Conservation (phyloP, 2,329 filamentous ascomycete species). For the Phialophora tarda region DNA sequence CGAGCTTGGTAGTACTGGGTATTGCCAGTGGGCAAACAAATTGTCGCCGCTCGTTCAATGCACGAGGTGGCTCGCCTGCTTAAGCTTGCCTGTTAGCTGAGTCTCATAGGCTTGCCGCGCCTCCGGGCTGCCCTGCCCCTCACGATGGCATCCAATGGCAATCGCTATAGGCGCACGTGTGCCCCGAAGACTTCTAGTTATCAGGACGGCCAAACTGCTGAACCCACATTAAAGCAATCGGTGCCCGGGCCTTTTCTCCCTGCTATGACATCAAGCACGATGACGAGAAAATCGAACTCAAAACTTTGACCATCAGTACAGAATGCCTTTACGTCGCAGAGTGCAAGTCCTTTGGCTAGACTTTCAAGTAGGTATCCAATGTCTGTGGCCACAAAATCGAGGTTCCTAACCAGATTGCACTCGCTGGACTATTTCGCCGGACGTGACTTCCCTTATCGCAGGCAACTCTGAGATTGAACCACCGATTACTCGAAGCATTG, state of each 20-base stretch:
- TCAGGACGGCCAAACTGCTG: not conserved
- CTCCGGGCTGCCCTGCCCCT: not conserved
- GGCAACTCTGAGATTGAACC: not conserved
- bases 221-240: not conserved
- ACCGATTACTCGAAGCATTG: not conserved
- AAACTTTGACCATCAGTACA: not conserved
- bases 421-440: not conserved
- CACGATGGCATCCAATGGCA: not conserved
- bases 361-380: not conserved
- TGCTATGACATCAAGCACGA: not conserved
- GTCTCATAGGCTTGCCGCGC: constrained; percentile 8
- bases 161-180: constrained; percentile 5
- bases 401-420: not conserved
- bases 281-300: not conserved
- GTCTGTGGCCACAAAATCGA: not conserved
- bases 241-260: not conserved
- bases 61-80: not conserved
- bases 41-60: not conserved
- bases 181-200: not conserved
- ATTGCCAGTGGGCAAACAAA: not conserved
- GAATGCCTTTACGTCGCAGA: not conserved
- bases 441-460: not conserved
- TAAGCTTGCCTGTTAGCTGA: not conserved
- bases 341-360: not conserved
- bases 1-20: not conserved